Evolutionary conservation across 805 yeast genomes (phyloP), one percentile per base, ranked within the genome.

Genomic region (Yamadazyma paraphyllophila): DNA sequence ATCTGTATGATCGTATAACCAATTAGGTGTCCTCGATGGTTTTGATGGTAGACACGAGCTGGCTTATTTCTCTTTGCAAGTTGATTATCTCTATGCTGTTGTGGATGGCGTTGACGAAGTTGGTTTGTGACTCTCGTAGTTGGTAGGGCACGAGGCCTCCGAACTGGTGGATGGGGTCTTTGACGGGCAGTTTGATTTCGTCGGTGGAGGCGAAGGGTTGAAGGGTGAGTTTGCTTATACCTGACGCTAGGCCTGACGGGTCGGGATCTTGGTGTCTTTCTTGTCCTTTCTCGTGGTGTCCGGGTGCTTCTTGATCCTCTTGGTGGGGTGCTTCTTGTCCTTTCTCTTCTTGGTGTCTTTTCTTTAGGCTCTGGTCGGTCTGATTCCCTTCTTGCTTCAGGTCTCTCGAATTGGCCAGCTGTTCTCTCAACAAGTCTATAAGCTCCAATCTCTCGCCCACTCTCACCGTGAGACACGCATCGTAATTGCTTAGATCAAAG

Each of bases 81-180:
- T 58, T 58, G 5, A 55, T 40, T 8, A 65, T 39, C 25, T 51
- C 44, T 7, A 66, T 46, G 11, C 65, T 49, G 29, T 53, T 50
- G 10, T 36, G 43, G 15, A 77, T 48, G 0, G 73, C 73, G 2
- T 41, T 41, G 2, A 41, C 52, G 48, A 80, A 80, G 25, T 20
- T 12, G 2, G 24, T 14, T 20, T 46, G 49, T 4, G 43, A 35
- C 14, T 41, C 37, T 38, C 43, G 39, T 5, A 46, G 35, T 24
- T 46, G 49, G 32, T 46, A 46, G 24, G 49, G 49, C 55, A 72
- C 78, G 32, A 79, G 56, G 0, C 71, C 71, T 1, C 80, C 80
- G 59, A 79, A 76, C 67, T 75, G 78, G 31, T 62, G 45, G 8
- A 74, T 56, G 0, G 78, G 77, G 44, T 71, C 68, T 39, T 47